Base-by-base conservation (phyloP, 176 grass and related monocot species). In the Juncus effusus region DNA sequence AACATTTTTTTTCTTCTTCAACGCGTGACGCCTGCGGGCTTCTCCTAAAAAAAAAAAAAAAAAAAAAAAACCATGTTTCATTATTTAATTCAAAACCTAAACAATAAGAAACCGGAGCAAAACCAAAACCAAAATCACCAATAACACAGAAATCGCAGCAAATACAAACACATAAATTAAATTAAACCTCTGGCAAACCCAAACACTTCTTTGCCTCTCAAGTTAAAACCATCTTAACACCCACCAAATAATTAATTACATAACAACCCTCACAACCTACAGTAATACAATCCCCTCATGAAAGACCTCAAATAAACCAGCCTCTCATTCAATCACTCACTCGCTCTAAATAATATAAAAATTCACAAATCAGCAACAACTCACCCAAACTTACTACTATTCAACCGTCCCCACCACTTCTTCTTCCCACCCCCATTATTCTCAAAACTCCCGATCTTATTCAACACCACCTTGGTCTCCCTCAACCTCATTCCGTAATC, bases 401-500 rank as follows among this genome's bases (percentile, higher is more conserved):
- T 97, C 69, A 89, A 70, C 78, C 82, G 84, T 4, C 78, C 78
- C 94, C 94, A 97, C 72, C 89, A 92, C 54, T 75, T 72, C 59
- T 89, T 92, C 56, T 55, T 77, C 4, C 86, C 80, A 68, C 89
- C 87, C 3, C 85, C 84, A 15, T 70, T 49, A 15, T 70, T 49
- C 15, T 86, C 85, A 13, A 79, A 79, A 38, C 54, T 86, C 6
- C 80, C 82, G 6, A 86, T 80, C 75, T 89, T 97, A 77, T 93
- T 97, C 14, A 92, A 68, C 67, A 86, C 81, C 64, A 97, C 80
- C 60, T 92, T 97, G 0, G 85, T 89, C 75, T 97, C 88, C 36
- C 88, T 62, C 40, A 97, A 80, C 40, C 94, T 85, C 12, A 70
- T 42, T 1, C 77, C 37, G 8, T 88, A 99, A 67, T 93, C 94